These are phyloP conservation scores for Trichosporon sp. DNA, from an alignment of 1,284 basidiomycete species.

Conservation along the genomic window DNA sequence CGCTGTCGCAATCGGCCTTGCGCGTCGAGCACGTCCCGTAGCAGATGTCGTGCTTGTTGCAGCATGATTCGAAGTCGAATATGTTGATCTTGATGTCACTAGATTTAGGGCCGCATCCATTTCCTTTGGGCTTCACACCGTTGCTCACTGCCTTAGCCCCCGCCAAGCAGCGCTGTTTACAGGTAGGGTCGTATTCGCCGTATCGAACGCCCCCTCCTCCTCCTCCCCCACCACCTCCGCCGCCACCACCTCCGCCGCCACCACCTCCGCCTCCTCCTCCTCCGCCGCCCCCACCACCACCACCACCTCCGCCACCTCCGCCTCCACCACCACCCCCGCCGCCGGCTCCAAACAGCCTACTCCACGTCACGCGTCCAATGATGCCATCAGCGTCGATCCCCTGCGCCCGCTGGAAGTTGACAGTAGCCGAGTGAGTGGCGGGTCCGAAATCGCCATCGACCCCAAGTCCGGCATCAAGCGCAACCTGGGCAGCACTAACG, in stretches of 20 bases:
- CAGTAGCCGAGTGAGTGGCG: not conserved
- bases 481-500: constrained; percentile 4
- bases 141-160: not conserved
- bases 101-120: not conserved
- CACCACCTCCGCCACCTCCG: not conserved
- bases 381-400: not conserved
- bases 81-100: not conserved
- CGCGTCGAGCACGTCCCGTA: not conserved
- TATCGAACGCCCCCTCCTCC: not conserved
- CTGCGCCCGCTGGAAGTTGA: not conserved
- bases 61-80: not conserved
- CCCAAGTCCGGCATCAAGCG: not conserved
- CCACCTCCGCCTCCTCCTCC: not conserved
- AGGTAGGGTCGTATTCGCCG: not conserved
- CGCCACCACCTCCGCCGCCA: not conserved
- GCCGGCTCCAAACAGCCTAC: not conserved
- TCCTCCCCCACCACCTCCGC: not conserved
- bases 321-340: not conserved
- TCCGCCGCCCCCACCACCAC: not conserved
- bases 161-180: not conserved
- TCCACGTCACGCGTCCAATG: not conserved
- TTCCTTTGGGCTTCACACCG: not conserved
- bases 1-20: not conserved
- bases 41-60: constrained; percentile 4
- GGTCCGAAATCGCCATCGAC: constrained; percentile 11